Conservation (phyloP, 2,329 filamentous ascomycete genomes). For the Claviceps capensis region DNA sequence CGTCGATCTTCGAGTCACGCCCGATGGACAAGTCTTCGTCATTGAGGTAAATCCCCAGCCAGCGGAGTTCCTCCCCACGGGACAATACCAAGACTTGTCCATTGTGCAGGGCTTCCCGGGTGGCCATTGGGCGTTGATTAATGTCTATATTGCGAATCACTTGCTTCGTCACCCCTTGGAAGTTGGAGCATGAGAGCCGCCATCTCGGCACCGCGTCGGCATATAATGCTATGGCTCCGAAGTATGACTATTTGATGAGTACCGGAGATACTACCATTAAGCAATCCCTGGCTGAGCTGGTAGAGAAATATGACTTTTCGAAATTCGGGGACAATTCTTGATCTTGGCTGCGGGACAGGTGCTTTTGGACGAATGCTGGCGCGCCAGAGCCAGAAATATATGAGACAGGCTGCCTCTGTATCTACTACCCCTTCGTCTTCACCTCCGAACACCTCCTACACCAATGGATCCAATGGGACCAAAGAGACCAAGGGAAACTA, state of each 20-base stretch:
- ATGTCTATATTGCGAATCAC: slow-evolving; percentile 1
- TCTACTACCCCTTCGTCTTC: not conserved
- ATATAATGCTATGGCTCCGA: not conserved
- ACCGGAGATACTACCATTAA: not conserved
- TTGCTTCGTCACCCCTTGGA: not conserved
- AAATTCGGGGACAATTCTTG: not conserved
- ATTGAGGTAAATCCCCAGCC: slow-evolving; percentile 1
- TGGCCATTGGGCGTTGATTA: not conserved
- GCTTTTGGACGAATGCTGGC: not conserved
- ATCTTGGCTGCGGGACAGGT: not conserved
- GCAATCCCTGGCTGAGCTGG: not conserved
- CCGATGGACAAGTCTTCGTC: not conserved
- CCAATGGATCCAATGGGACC: no score
- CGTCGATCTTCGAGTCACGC: slow-evolving; percentile 1
- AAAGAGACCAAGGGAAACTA: no score
- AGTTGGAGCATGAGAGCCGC: not conserved
- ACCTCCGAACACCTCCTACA: no score
- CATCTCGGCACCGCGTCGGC: not conserved
- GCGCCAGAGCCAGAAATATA: not conserved
- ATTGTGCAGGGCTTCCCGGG: not conserved
- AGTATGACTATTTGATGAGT: not conserved
- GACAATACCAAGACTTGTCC: not conserved
- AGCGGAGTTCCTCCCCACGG: not conserved
- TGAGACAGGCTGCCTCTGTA: not conserved
- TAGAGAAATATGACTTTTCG: not conserved